These are phyloP conservation scores for Lophiotrema nucula DNA, from an alignment of 495 filamentous ascomycete genomes.

Conservation along the genomic window DNA sequence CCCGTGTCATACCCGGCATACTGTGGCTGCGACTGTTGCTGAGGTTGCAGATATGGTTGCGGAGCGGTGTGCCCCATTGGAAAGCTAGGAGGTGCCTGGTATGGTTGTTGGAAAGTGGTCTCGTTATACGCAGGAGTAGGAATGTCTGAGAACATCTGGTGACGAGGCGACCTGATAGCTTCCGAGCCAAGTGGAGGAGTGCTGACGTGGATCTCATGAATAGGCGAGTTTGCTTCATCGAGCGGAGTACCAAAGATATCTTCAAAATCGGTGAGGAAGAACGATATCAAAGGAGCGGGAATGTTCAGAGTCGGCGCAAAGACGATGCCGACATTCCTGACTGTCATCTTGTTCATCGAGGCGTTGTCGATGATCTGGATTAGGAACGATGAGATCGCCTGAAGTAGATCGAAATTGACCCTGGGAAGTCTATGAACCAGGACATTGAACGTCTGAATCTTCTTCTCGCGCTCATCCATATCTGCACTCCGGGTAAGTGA, in stretches of 20 bases:
- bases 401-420: constrained; percentile 74
- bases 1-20: constrained; percentile 52
- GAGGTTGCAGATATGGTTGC: constrained; percentile 4
- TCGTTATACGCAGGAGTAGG: constrained; percentile 66
- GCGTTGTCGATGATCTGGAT: constrained; percentile 86
- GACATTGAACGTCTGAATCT: constrained; percentile 76
- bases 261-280: constrained; percentile 88
- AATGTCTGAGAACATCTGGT: constrained; percentile 68
- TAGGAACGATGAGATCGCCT: constrained; percentile 79
- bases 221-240: constrained; percentile 52
- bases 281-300: constrained; percentile 87
- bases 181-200: constrained; percentile 53
- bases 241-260: constrained; percentile 75
- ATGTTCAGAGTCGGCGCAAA: constrained; percentile 99
- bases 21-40: constrained; percentile 32
- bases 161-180: constrained; percentile 63
- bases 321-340: constrained; percentile 95
- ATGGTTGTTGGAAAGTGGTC: constrained; percentile 51
- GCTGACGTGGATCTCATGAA: constrained; percentile 47
- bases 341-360: constrained; percentile 95
- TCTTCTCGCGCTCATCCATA: constrained; percentile 67
- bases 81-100: constrained; percentile 21
- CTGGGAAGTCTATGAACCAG: constrained; percentile 82
- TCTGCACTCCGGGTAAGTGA: constrained; percentile 43
- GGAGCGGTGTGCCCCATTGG: constrained; percentile 19